Evolutionary conservation across 768 basidiomycete genomes (phyloP).

Genomic region (Naganishia friedmannii): DNA sequence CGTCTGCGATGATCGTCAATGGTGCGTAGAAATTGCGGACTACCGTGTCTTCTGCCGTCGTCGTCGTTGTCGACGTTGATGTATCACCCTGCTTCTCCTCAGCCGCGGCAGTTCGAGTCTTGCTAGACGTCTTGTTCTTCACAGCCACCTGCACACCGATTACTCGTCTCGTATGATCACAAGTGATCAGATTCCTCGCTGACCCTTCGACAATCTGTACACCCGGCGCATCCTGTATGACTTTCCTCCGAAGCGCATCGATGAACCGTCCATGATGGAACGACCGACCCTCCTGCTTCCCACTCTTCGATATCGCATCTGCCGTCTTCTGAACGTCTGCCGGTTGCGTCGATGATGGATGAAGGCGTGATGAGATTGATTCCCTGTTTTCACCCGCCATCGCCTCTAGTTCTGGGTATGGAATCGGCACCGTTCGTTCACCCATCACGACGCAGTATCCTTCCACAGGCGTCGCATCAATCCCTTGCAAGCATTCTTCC

Average conservation of each 20-base stretch:
- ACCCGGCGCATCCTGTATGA: conserved; percentile 55
- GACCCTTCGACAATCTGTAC: conserved; percentile 48
- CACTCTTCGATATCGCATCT: conserved; percentile 14
- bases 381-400: conserved; percentile 21
- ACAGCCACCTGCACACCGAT: conserved; percentile 46
- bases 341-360: conserved; percentile 8
- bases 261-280: conserved; percentile 95
- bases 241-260: conserved; percentile 69
- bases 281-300: conserved; percentile 66
- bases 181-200: conserved; percentile 45
- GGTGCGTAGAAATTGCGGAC: conserved; percentile 64
- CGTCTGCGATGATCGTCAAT: conserved; percentile 85
- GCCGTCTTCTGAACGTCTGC: not conserved
- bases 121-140: conserved; percentile 57
- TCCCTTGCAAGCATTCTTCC: conserved; percentile 71
- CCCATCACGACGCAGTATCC: conserved; percentile 78
- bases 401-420: conserved; percentile 63
- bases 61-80: not conserved
- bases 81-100: conserved; percentile 52
- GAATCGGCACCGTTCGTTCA: conserved; percentile 69
- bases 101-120: conserved; percentile 45
- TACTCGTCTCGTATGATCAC: conserved; percentile 65
- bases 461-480: conserved; percentile 74
- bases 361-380: not conserved
- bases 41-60: conserved; percentile 31